Evolutionary conservation across 2,329 filamentous ascomycete species (phyloP), one percentile per base, ranked within the genome.

Genomic region (Diplodia scrobiculata): DNA sequence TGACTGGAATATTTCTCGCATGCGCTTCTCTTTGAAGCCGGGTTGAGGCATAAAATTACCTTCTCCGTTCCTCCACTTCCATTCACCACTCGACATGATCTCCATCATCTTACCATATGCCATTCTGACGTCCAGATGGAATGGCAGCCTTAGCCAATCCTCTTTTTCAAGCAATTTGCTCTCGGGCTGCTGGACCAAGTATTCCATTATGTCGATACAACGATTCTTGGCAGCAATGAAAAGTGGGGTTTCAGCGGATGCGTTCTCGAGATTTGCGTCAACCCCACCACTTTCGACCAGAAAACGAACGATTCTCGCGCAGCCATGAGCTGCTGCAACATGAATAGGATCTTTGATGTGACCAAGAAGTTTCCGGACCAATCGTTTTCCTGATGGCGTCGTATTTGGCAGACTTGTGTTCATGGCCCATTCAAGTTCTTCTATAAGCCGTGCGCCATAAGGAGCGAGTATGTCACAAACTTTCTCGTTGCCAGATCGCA

Each of bases 391-490:
- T 36, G 3, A 0, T 36, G 10, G 25, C 25, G 25, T 25, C 25
- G 4, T 25, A 1, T 25, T 25, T 25, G 3, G 25, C 25, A 0
- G 3, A 25, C 25, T 1, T 34, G n/a, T n/a, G n/a, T n/a, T n/a
- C n/a, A 1, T 34, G 9, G 6, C 32, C 32, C 2, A 1, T 36
- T n/a, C 14, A 9, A 45, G 38, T 5, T 1, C 38, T 45, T 3
- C 0, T 2, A n/a, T 0, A 5, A 45, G 4, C 0, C 6, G 4
- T 2, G 5, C 17, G 17, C 38, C 38, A n/a, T 6, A 11, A 45
- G 3, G 17, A 45, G 2, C 17, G 17, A n/a, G 6, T n/a, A 1
- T 25, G 25, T 25, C 3, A 5, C 38, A 45, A 5, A 45, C 4
- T 1, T n/a, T 7, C 5, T 45, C 38, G 2, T 45, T 45, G 17